phyloP scores from a whole-genome alignment of 176 grass and related monocot genomes.

The Triticum monococcum region DNA sequence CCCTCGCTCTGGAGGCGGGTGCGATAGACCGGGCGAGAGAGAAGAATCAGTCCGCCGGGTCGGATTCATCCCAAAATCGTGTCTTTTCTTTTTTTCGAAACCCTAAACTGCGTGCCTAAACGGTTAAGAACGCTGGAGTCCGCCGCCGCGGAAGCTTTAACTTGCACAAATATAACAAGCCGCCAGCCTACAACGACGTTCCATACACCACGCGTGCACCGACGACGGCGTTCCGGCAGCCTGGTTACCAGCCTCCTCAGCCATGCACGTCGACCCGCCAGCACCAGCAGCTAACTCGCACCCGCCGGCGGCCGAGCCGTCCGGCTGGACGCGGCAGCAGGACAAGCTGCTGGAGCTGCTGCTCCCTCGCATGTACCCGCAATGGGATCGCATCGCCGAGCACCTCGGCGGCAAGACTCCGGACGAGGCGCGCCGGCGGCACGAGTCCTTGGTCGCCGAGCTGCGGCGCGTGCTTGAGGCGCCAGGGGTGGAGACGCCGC shows the following conservation, averaged over 20 bases:
- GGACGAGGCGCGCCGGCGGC: not conserved
- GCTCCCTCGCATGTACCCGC: not conserved
- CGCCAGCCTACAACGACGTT: not conserved
- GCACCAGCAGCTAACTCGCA: not conserved
- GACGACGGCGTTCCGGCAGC: not conserved
- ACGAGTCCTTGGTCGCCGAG: not conserved
- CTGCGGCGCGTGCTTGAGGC: not conserved
- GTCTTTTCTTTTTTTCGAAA: no score
- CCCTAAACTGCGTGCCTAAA: not conserved
- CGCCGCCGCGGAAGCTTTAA: no score
- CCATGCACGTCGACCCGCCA: not conserved
- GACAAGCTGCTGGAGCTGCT: slow-evolving; percentile 44
- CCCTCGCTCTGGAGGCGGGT: no score
- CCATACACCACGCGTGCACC: not conserved
- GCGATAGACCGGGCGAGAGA: no score
- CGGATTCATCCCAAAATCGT: no score
- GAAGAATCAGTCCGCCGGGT: no score
- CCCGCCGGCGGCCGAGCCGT: not conserved
- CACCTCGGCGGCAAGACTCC: slow-evolving; percentile 13
- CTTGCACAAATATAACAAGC: not conserved
- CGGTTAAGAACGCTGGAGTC: not conserved
- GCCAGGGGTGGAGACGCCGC: slow-evolving; percentile 7
- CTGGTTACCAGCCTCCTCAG: not conserved
- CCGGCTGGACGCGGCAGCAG: slow-evolving; percentile 19
- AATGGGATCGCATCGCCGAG: not conserved